Conservation (phyloP, 169 alveolate genomes). For the Toxoplasma gondii region DNA sequence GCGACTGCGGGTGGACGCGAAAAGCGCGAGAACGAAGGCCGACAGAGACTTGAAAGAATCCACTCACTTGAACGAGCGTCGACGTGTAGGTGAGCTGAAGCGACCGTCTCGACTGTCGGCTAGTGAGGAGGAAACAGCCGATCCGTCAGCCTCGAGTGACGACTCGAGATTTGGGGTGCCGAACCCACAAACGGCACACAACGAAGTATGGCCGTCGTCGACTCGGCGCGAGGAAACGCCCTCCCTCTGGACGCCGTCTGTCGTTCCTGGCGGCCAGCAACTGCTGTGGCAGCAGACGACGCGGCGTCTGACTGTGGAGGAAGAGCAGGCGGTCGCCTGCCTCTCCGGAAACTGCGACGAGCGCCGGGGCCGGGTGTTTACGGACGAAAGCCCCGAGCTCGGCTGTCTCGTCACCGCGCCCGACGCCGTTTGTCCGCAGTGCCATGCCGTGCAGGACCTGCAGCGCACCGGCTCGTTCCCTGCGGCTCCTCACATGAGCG, state of each 20-base stretch:
- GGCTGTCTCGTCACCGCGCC: too few relatives aligned
- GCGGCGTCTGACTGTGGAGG: constrained; percentile 23
- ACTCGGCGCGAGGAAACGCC: background rate
- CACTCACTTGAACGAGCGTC: background rate
- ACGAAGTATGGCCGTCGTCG: background rate
- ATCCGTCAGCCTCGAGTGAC: too few relatives aligned
- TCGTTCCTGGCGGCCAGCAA: background rate
- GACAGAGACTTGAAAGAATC: background rate
- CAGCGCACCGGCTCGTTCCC: too few relatives aligned
- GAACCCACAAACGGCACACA: too few relatives aligned
- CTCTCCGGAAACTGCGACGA: constrained; percentile 7
- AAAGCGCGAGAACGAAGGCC: background rate
- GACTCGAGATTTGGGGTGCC: too few relatives aligned
- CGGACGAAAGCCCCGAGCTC: background rate
- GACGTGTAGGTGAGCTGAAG: background rate
- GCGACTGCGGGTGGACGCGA: too few relatives aligned
- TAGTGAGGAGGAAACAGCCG: too few relatives aligned
- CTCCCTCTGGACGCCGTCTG: background rate
- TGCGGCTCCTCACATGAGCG: too few relatives aligned
- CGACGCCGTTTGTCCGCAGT: too few relatives aligned
- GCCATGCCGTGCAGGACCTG: too few relatives aligned
- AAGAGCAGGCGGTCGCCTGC: constrained; percentile 27
- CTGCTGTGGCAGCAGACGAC: constrained; percentile 23
- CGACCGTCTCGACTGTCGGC: too few relatives aligned
- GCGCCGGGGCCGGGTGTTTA: background rate